These are phyloP conservation scores for Auriscalpium microsporum DNA, from an alignment of 768 basidiomycete genomes.

Conservation along the genomic window DNA sequence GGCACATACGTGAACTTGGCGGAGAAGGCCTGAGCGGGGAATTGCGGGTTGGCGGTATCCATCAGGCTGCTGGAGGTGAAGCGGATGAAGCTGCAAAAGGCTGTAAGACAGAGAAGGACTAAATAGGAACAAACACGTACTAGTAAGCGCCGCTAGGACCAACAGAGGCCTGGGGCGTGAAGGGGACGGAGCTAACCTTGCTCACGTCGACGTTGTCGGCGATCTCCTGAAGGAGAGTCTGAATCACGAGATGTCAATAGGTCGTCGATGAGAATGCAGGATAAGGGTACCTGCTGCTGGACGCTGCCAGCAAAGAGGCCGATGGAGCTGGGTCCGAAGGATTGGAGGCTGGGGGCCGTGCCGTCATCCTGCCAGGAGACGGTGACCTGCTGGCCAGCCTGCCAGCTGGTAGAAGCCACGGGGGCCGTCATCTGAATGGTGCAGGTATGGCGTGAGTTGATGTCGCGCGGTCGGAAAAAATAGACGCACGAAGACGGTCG, in stretches of 20 bases:
- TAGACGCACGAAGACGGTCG: slow-evolving; percentile 8
- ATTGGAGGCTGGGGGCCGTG: slow-evolving; percentile 34
- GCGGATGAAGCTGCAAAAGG: slow-evolving; percentile 59
- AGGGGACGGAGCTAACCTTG: slow-evolving; percentile 33
- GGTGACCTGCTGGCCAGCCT: slow-evolving; percentile 40
- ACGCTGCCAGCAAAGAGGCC: slow-evolving; percentile 59
- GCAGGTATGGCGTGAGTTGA: no score
- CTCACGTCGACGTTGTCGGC: slow-evolving; percentile 41
- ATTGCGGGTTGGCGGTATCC: slow-evolving; percentile 44
- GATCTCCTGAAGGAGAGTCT: slow-evolving; percentile 54
- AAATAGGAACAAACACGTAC: slow-evolving; percentile 26
- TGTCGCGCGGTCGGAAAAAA: background rate
- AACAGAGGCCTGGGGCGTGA: slow-evolving; percentile 42
- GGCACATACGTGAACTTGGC: slow-evolving; percentile 61
- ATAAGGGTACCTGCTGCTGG: slow-evolving; percentile 37
- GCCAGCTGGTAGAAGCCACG: slow-evolving; percentile 33
- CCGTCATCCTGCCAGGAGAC: slow-evolving; percentile 57
- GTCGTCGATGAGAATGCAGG: no score
- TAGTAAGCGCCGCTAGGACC: slow-evolving; percentile 51
- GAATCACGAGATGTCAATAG: no score
- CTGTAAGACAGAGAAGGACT: background rate
- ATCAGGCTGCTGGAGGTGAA: slow-evolving; percentile 50
- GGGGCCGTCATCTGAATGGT: slow-evolving; percentile 25
- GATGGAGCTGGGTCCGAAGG: slow-evolving; percentile 44
- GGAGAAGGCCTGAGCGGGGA: slow-evolving; percentile 64